Percentiles rank a stretch among this genome's conserved stretches.
Evolutionary conservation across 2,329 filamentous ascomycete species (phyloP).

Genomic region (Raffaelea albimanens): DNA sequence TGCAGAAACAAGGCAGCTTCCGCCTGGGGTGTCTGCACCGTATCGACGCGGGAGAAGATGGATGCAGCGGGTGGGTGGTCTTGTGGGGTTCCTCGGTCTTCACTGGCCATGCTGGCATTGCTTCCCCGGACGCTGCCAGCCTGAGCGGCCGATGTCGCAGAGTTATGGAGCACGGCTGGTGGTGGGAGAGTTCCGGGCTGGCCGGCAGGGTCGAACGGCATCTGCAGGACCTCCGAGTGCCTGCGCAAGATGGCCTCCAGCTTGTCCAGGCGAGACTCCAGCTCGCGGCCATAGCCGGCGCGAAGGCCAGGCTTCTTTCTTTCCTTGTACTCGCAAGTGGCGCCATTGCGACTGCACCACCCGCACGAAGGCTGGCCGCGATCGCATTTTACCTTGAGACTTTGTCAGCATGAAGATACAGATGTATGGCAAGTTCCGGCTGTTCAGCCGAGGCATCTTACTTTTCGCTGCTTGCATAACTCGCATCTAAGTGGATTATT

Average conservation of each 20-base stretch:
- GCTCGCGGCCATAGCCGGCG: conserved; percentile 61
- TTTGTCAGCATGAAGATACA: neutral
- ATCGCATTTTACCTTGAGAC: conserved; percentile 62
- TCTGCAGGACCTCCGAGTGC: conserved; percentile 58
- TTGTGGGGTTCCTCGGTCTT: conserved; percentile 45
- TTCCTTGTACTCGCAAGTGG: conserved; percentile 58
- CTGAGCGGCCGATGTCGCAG: conserved; percentile 11
- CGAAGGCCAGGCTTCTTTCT: conserved; percentile 57
- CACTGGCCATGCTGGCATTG: conserved; percentile 39
- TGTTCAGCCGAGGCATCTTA: conserved; percentile 23
- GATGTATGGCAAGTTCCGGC: neutral
- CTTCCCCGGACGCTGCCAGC: conserved; percentile 38
- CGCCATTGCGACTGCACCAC: conserved; percentile 57
- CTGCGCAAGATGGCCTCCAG: conserved; percentile 57
- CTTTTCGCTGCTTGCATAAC: conserved; percentile 73
- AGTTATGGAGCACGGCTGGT: neutral
- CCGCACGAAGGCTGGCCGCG: conserved; percentile 63
- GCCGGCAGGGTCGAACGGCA: conserved; percentile 33
- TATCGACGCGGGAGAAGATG: conserved; percentile 39
- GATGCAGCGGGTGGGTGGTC: conserved; percentile 26
- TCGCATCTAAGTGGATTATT: conserved; percentile 52
- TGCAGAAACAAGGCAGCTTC: conserved; percentile 54
- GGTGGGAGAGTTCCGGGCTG: conserved; percentile 17
- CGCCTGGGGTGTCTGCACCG: conserved; percentile 42
- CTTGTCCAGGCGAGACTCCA: conserved; percentile 63